A percentile compares a stretch with the other conserved stretches of the same genome.
Conservation (phyloP, 805 yeast genomes). For the Lipomyces spencermartinsiae region DNA sequence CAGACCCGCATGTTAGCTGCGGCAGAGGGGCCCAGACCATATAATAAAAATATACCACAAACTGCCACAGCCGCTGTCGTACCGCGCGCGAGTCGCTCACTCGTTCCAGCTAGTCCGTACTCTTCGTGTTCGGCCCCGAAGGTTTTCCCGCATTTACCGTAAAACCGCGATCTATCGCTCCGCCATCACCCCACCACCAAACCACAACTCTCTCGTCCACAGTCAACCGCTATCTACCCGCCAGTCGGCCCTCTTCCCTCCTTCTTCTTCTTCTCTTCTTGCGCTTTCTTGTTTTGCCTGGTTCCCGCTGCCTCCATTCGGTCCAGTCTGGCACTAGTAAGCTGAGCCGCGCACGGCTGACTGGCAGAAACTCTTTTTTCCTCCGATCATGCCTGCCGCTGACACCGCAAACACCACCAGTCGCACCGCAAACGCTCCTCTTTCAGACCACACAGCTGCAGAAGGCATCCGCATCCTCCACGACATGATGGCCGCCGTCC, state of each 20-base stretch:
- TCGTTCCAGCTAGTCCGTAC: too few species aligned
- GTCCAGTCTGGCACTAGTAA: background rate
- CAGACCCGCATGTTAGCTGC: too few species aligned
- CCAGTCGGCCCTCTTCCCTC: background rate
- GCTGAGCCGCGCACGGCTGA: constrained; percentile 1
- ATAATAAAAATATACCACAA: too few species aligned
- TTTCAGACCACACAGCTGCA: background rate
- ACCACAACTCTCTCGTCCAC: background rate
- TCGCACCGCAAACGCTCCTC: background rate
- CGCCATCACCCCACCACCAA: background rate
- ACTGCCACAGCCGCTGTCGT: too few species aligned
- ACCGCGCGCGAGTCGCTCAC: too few species aligned
- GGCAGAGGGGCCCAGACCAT: too few species aligned
- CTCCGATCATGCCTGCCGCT: background rate
- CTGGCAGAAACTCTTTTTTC: background rate
- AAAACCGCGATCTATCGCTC: background rate
- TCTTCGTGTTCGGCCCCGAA: too few species aligned
- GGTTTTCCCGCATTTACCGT: background rate
- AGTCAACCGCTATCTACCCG: background rate
- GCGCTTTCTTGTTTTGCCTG: background rate
- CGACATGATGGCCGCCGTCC: constrained; percentile 17
- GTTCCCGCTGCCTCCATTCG: background rate
- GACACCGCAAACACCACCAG: background rate
- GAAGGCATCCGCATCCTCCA: constrained; percentile 20
- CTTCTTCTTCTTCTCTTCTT: background rate